Base-by-base conservation (phyloP, 2,329 filamentous ascomycete genomes). In the Blastomyces parvus region DNA sequence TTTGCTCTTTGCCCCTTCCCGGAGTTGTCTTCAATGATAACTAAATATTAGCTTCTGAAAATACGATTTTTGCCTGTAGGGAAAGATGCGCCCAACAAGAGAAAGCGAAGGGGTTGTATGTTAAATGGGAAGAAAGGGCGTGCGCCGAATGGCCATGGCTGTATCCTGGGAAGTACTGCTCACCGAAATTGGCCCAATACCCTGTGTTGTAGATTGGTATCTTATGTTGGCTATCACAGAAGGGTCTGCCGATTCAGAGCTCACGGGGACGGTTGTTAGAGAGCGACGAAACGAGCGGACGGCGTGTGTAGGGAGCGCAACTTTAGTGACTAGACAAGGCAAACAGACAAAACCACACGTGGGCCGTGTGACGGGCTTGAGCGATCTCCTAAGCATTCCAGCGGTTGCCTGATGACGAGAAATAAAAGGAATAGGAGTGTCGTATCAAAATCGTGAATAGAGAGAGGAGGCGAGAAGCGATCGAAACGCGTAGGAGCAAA, bases 361-460 rank as follows among this genome's bases (percentile, higher is more conserved):
- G 65, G 73, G 72, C 68, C 72, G 72, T 72, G 70, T 68, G 64
- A 71, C 69, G 71, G 73, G 73, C 70, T 74, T 71, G 63, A 75
- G 63, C 52, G 73, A 74, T 61, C 68, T 67, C 64, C 72, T 73
- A 67, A 77, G 72, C 76, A 78, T 78, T 63, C 36, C 55, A 40
- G 44, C 22, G 44, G 27, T 33, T 46, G 25, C 22, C 6, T 27
- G 57, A 8, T 59, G 25, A 33, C 40, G 40, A 59, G 38, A 40
- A 40, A 25, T 40, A 30, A 22, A 57, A 22, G 52, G 17, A 1
- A 46, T 25, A 30, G 57, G 40, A 27, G 22, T 17, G 57, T 30
- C 9, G 40, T 27, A 7, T 27, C 9, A 11, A 46, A 59, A 44
- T 46, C 22, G 25, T 44, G 22, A 59, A 27, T 19, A 22, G 22